Evolutionary conservation across 106 monocot genomes (phyloP).

Genomic region (Agapanthus africanus): DNA sequence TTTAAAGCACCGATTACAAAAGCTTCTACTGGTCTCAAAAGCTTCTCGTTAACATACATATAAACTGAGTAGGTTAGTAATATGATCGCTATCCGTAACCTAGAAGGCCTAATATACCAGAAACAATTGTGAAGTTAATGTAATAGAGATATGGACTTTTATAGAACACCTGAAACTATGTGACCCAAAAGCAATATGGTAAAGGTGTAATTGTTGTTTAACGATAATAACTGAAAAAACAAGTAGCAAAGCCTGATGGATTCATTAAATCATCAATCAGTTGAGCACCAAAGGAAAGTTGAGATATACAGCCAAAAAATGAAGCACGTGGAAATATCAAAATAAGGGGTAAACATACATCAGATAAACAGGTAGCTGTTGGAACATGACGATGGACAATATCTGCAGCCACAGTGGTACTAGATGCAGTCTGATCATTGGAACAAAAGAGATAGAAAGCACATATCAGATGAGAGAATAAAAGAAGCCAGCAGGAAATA

Average conservation of each 20-base stretch:
- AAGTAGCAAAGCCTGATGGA: background rate
- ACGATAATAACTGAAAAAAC: background rate
- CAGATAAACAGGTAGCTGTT: conserved; percentile 61
- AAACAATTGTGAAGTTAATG: too few species aligned
- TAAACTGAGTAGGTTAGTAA: background rate
- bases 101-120: too few species aligned
- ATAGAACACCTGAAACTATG: too few species aligned
- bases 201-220: background rate
- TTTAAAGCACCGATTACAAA: background rate
- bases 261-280: background rate
- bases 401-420: conserved; percentile 46
- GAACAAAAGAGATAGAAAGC: background rate
- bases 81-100: too few species aligned
- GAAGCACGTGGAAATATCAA: background rate
- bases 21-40: background rate
- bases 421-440: conserved; percentile 42
- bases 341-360: conserved; percentile 42
- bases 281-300: background rate
- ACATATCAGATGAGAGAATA: background rate
- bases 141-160: too few species aligned
- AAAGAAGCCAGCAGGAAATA: background rate
- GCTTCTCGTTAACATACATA: too few species aligned
- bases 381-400: conserved; percentile 80
- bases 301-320: background rate
- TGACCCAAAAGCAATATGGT: background rate